Percentiles rank a stretch among this genome's conserved stretches.
Conservation (phyloP, 2,329 filamentous ascomycete species). For the Colletotrichum higginsianum region DNA sequence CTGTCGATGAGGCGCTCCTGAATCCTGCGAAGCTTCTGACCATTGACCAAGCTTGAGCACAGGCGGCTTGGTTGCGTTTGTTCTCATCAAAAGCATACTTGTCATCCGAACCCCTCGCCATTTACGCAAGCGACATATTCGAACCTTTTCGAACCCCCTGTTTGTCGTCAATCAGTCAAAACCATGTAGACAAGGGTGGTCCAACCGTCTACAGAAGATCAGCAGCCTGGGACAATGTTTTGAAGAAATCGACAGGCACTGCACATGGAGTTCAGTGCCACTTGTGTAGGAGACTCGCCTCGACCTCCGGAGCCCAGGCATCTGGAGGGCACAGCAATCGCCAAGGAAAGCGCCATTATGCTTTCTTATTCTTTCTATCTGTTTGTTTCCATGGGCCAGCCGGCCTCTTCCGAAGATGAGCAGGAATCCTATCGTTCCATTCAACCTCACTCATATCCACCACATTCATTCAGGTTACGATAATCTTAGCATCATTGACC, state of each 20-base stretch:
- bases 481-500: not conserved
- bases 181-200: not conserved
- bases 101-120: constrained; percentile 3
- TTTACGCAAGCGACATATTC: too few species aligned
- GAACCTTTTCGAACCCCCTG: not conserved
- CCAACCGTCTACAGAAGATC: not conserved
- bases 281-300: constrained; percentile 7
- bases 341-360: not conserved
- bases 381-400: not conserved
- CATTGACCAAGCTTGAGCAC: constrained; percentile 6
- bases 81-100: not conserved
- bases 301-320: not conserved
- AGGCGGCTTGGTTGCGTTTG: not conserved
- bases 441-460: not conserved
- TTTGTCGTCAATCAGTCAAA: not conserved
- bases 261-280: not conserved
- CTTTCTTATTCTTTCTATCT: not conserved
- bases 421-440: not conserved
- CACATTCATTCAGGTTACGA: not conserved
- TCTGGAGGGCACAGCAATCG: constrained; percentile 11
- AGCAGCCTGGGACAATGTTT: not conserved
- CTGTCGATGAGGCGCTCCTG: not conserved
- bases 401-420: not conserved
- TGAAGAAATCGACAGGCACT: constrained; percentile 1
- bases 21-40: constrained; percentile 6